Percentiles rank a stretch among this genome's conserved stretches.
Evolutionary conservation across 441 rosid genomes (phyloP).

Genomic region (Erodium texanum): DNA sequence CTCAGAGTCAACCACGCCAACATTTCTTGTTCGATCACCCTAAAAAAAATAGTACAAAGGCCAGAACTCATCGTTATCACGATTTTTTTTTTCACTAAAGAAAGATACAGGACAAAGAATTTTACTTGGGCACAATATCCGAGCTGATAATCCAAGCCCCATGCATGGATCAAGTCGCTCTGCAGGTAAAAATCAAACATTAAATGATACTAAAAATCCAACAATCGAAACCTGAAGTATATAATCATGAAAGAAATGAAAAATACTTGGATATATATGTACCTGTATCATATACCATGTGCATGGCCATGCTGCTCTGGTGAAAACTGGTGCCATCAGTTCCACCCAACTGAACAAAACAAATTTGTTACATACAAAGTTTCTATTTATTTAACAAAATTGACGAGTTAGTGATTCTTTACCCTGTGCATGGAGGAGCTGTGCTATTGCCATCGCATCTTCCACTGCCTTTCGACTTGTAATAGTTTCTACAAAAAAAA

Average conservation of each 20-base stretch:
- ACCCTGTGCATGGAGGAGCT: conserved; percentile 87
- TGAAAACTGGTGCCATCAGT: conserved; percentile 96
- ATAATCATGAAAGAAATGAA: no score
- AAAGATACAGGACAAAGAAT: conserved; percentile 14
- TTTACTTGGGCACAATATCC: conserved; percentile 86
- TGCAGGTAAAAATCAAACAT: conserved; percentile 30
- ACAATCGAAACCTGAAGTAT: neutral
- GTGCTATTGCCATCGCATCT: conserved; percentile 63
- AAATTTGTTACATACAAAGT: neutral
- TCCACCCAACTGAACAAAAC: conserved; percentile 70
- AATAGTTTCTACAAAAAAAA: conserved; percentile 46
- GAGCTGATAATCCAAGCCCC: conserved; percentile 81
- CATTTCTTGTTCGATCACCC: conserved; percentile 81
- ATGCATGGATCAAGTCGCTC: conserved; percentile 89
- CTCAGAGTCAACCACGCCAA: conserved; percentile 83
- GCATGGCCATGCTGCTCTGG: conserved; percentile 81
- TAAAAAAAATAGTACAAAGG: conserved; percentile 17
- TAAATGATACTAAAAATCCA: neutral
- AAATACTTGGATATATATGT: no score
- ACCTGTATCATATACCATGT: conserved; percentile 92
- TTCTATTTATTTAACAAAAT: neutral
- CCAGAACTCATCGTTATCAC: neutral
- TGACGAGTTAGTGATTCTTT: conserved; percentile 7
- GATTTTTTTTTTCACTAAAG: neutral
- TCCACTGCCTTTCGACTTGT: conserved; percentile 65